Evolutionary conservation across 176 grass and related monocot species (phyloP).

Genomic region (Areca catechu): DNA sequence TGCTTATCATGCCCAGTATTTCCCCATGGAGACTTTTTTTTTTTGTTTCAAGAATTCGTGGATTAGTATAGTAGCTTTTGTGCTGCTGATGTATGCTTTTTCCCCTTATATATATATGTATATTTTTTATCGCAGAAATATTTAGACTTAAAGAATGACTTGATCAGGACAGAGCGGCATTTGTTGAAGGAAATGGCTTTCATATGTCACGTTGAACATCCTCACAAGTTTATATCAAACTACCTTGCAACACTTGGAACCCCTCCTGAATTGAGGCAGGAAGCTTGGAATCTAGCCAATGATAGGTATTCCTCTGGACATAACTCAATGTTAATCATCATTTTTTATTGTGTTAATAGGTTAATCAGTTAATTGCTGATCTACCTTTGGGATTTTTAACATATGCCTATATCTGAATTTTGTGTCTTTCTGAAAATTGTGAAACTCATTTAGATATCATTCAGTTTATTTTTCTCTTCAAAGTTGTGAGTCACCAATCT

Average conservation of each 20-base stretch:
- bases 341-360: no score
- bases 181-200: slow-evolving; percentile 89
- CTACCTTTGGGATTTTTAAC: not conserved
- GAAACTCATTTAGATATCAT: no score
- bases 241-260: slow-evolving; percentile 73
- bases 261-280: slow-evolving; percentile 56
- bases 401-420: not conserved
- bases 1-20: no score
- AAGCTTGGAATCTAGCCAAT: slow-evolving; percentile 96
- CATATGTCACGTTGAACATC: slow-evolving; percentile 87
- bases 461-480: no score
- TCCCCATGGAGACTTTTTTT: no score
- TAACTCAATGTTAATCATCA: no score
- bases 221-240: slow-evolving; percentile 92
- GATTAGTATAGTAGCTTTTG: no score
- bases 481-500: no score
- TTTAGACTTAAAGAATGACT: slow-evolving; percentile 64
- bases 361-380: no score
- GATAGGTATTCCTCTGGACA: slow-evolving; percentile 47
- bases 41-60: no score
- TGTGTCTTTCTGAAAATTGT: not conserved
- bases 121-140: slow-evolving; percentile 53
- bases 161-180: slow-evolving; percentile 71
- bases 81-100: not conserved
- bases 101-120: slow-evolving; percentile 4